phyloP scores from a whole-genome alignment of 2,329 filamentous ascomycete species.

The Fonsecaea erecta region DNA sequence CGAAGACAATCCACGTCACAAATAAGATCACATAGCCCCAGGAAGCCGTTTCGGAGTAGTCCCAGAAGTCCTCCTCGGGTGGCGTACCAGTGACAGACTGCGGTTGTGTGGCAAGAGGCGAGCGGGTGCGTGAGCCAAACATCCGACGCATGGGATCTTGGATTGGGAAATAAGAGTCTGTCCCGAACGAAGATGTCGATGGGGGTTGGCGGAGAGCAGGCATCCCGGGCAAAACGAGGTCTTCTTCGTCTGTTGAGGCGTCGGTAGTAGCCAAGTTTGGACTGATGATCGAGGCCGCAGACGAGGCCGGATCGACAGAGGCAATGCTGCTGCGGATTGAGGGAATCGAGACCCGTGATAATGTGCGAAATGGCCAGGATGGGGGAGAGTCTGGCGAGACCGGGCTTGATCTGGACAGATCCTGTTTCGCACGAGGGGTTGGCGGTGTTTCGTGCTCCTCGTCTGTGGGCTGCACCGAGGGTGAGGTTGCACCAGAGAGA shows the following conservation, averaged over 20 bases:
- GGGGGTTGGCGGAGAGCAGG: slow-evolving; percentile 40
- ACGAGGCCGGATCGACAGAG: slow-evolving; percentile 43
- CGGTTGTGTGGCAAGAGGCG: slow-evolving; percentile 46
- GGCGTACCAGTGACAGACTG: slow-evolving; percentile 41
- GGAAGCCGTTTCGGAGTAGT: slow-evolving; percentile 94
- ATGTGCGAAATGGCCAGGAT: slow-evolving; percentile 35
- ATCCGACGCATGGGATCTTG: slow-evolving; percentile 44
- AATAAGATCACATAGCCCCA: slow-evolving; percentile 95
- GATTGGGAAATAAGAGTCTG: slow-evolving; percentile 66
- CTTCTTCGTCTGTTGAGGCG: slow-evolving; percentile 82
- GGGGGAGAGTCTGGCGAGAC: slow-evolving; percentile 35
- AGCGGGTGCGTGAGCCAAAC: slow-evolving; percentile 42
- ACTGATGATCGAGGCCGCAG: slow-evolving; percentile 50
- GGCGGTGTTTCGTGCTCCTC: slow-evolving; percentile 28
- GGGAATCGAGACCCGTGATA: slow-evolving; percentile 37
- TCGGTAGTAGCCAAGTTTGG: slow-evolving; percentile 65
- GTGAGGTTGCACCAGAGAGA: slow-evolving; percentile 39
- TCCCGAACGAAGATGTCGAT: slow-evolving; percentile 48
- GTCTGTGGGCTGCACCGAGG: slow-evolving; percentile 22
- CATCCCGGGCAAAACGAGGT: slow-evolving; percentile 65
- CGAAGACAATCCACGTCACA: slow-evolving; percentile 94
- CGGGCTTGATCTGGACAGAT: slow-evolving; percentile 24
- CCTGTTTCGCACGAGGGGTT: slow-evolving; percentile 33
- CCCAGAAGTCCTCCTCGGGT: slow-evolving; percentile 65
- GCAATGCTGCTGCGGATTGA: slow-evolving; percentile 42